These are phyloP conservation scores for Phanerodontia chrysosporium DNA, from an alignment of 768 basidiomycete genomes.

Conservation along the genomic window DNA sequence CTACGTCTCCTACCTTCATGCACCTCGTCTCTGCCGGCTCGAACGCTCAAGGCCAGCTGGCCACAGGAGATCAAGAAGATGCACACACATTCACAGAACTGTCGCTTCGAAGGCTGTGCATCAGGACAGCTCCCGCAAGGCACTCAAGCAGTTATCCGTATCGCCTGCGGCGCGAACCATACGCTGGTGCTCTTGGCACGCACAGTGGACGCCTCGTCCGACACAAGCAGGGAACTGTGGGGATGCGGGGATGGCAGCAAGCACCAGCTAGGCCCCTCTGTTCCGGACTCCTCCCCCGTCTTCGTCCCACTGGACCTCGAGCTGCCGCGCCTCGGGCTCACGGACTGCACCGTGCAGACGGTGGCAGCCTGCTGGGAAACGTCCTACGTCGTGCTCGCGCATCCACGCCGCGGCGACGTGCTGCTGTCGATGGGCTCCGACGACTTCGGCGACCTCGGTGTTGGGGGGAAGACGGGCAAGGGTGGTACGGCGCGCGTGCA, in stretches of 20 bases:
- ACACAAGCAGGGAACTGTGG: slow-evolving; percentile 45
- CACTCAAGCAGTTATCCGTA: slow-evolving; percentile 34
- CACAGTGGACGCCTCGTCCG: slow-evolving; percentile 15
- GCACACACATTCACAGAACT: slow-evolving; percentile 35
- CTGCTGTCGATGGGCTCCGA: slow-evolving; percentile 80
- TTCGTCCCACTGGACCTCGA: slow-evolving; percentile 48
- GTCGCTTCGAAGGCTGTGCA: slow-evolving; percentile 26
- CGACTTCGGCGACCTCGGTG: slow-evolving; percentile 80
- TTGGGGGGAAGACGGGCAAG: slow-evolving; percentile 30
- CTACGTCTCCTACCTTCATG: background rate
- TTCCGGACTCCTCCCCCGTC: slow-evolving; percentile 21
- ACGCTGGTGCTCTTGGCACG: slow-evolving; percentile 61
- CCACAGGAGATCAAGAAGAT: slow-evolving; percentile 35
- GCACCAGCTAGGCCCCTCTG: slow-evolving; percentile 67
- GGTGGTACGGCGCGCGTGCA: slow-evolving; percentile 30
- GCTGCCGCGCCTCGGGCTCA: slow-evolving; percentile 31
- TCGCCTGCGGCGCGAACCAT: slow-evolving; percentile 78
- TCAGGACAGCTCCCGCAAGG: slow-evolving; percentile 22
- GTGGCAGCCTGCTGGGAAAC: slow-evolving; percentile 83
- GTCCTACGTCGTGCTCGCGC: slow-evolving; percentile 62
- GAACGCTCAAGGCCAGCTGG: slow-evolving; percentile 47
- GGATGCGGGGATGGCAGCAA: slow-evolving; percentile 67
- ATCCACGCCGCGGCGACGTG: slow-evolving; percentile 38
- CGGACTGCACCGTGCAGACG: slow-evolving; percentile 40
- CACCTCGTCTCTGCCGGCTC: slow-evolving; percentile 42